phyloP scores from a whole-genome alignment of 768 basidiomycete species.

The Lentinus tigrinus region DNA sequence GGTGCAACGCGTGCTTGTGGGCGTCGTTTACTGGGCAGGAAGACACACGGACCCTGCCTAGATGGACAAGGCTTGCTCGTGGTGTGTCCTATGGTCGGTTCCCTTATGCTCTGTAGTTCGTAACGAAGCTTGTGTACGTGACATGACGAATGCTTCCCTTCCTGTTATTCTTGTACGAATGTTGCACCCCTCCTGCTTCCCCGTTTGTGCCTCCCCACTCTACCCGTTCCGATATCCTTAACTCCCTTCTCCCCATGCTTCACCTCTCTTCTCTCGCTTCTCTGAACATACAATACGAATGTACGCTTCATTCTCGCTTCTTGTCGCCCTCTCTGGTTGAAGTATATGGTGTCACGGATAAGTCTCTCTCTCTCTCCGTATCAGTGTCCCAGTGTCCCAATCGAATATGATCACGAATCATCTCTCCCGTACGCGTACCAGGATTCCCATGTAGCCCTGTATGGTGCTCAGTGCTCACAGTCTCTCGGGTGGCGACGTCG shows the following conservation, averaged over 20 bases:
- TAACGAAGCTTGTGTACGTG: conserved; percentile 1
- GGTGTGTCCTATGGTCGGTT: conserved; percentile 7
- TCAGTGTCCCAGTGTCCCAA: not conserved
- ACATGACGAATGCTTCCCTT: conserved; percentile 1
- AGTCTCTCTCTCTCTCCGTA: not conserved
- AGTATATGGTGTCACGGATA: not conserved
- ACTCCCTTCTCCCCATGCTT: conserved; percentile 1
- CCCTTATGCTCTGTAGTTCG: conserved; percentile 4
- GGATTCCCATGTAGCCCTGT: not conserved
- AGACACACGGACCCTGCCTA: conserved; percentile 19
- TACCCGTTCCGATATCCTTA: conserved; percentile 14
- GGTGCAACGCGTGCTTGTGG: conserved; percentile 1
- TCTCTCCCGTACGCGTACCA: not conserved
- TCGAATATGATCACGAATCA: not conserved
- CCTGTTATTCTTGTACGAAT: conserved; percentile 8
- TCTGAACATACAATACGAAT: not conserved
- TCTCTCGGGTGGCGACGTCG: not conserved
- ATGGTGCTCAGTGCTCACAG: not conserved
- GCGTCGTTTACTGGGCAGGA: conserved; percentile 10
- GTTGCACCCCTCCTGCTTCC: not conserved
- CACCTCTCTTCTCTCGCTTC: not conserved
- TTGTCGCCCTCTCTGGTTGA: not conserved
- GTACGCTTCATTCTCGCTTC: not conserved
- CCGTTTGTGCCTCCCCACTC: not conserved
- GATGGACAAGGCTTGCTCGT: conserved; percentile 17